phyloP scores from a whole-genome alignment of 1,139 yeast genomes.

The Sugiyamaella pinicola region DNA sequence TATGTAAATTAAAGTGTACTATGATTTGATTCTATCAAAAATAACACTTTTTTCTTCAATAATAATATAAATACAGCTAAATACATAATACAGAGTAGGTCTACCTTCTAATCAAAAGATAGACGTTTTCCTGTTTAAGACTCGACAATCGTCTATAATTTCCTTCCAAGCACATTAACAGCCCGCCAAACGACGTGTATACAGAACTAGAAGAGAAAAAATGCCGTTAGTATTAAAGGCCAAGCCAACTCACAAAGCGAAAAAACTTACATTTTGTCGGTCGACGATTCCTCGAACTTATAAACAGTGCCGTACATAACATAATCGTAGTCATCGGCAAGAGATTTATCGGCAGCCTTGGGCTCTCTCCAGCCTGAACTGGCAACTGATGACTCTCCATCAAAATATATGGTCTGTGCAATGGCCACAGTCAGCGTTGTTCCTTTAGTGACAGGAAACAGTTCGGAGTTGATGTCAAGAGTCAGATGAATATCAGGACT shows the following conservation, averaged over 20 bases:
- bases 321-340: constrained; percentile 96
- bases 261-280: constrained; percentile 50
- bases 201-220: constrained; percentile 60
- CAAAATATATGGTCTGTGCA: constrained; percentile 69
- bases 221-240: constrained; percentile 43
- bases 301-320: constrained; percentile 99
- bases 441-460: constrained; percentile 79
- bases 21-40: constrained; percentile 3
- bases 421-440: constrained; percentile 87
- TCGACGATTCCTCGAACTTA: constrained; percentile 87
- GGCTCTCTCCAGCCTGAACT: constrained; percentile 86
- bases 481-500: constrained; percentile 82
- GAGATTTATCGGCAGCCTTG: constrained; percentile 73
- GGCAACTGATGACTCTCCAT: constrained; percentile 54
- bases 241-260: neutral
- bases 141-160: constrained; percentile 85
- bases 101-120: constrained; percentile 77
- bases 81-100: neutral
- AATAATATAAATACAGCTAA: constrained; percentile 13
- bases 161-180: constrained; percentile 92
- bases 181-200: constrained; percentile 94
- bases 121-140: constrained; percentile 92
- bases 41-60: constrained; percentile 1
- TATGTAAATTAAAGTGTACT: neutral
- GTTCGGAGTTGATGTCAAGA: constrained; percentile 87